A percentile compares a stretch with the other conserved stretches of the same genome.
Conservation (phyloP, 2,329 filamentous ascomycete genomes). For the Trichoderma sp. region DNA sequence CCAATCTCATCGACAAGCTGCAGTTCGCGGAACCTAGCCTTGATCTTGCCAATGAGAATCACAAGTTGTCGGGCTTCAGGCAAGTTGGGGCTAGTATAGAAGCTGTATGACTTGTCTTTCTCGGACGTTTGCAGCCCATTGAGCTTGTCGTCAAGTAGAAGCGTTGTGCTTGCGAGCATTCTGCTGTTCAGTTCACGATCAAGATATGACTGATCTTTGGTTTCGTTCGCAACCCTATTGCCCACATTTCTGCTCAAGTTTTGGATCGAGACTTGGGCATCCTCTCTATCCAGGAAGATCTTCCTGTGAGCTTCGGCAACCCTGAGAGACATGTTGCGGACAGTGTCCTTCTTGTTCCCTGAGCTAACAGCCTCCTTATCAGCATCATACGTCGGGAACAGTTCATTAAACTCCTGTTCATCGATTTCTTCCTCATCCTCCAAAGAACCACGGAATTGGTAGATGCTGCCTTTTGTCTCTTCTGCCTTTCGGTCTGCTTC, state of each 20-base stretch:
- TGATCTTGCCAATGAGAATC: conserved; percentile 66
- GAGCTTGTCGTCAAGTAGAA: conserved; percentile 65
- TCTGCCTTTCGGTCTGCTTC: conserved; percentile 74
- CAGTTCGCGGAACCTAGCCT: conserved; percentile 71
- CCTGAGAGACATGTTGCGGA: conserved; percentile 59
- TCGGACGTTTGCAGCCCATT: conserved; percentile 42
- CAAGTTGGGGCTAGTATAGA: conserved; percentile 82
- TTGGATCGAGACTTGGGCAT: conserved; percentile 45
- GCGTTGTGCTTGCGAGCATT: conserved; percentile 66
- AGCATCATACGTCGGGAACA: conserved; percentile 77
- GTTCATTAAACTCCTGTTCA: conserved; percentile 70
- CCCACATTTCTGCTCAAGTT: conserved; percentile 48
- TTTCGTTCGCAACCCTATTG: conserved; percentile 38
- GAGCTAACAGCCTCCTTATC: conserved; percentile 39
- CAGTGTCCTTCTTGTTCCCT: conserved; percentile 40
- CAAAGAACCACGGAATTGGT: conserved; percentile 76
- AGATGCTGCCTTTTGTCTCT: conserved; percentile 73
- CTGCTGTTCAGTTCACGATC: conserved; percentile 47
- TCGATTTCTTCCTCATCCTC: conserved; percentile 76
- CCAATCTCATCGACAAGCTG: conserved; percentile 65
- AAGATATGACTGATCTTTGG: conserved; percentile 31
- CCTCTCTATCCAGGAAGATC: conserved; percentile 49
- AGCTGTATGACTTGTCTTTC: conserved; percentile 66
- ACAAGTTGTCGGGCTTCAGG: conserved; percentile 74
- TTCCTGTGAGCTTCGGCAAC: conserved; percentile 62